Evolutionary conservation across 768 basidiomycete species (phyloP).

Genomic region (Austroboletus eburneus): DNA sequence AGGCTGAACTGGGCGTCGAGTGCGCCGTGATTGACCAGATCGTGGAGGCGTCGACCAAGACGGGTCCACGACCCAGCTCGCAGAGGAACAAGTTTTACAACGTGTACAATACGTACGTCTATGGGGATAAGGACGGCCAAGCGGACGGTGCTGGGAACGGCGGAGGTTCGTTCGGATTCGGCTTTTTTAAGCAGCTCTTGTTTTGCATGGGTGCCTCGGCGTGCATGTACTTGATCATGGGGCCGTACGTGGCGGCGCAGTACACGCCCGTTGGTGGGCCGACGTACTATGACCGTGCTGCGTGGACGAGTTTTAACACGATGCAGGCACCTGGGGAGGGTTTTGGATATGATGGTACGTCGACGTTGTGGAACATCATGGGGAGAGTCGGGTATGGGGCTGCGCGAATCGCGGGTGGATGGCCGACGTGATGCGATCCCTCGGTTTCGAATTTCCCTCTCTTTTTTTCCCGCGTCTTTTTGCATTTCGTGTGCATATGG

Average conservation of each 20-base stretch:
- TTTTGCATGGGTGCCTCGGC: conserved; percentile 63
- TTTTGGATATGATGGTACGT: conserved; percentile 54
- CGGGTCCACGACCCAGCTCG: conserved; percentile 30
- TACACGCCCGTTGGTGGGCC: conserved; percentile 59
- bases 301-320: conserved; percentile 76
- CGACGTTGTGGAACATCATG: conserved; percentile 64
- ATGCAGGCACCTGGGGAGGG: conserved; percentile 71
- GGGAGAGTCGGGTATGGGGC: conserved; percentile 73
- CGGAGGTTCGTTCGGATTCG: conserved; percentile 28
- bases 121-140: conserved; percentile 39
- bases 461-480: background rate
- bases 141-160: conserved; percentile 16
- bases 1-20: conserved; percentile 74
- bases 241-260: conserved; percentile 55
- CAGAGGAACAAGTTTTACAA: conserved; percentile 68
- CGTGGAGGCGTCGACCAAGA: conserved; percentile 36
- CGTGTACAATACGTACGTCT: conserved; percentile 75
- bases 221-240: conserved; percentile 55
- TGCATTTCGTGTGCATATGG: conserved; percentile 17
- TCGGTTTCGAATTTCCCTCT: background rate
- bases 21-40: conserved; percentile 77
- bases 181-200: conserved; percentile 43
- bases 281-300: conserved; percentile 71
- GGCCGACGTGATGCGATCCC: conserved; percentile 53
- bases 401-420: conserved; percentile 69